These are phyloP conservation scores for Cucurbita argyrosperma DNA, from an alignment of 306 rosid genomes.

Conservation along the genomic window DNA sequence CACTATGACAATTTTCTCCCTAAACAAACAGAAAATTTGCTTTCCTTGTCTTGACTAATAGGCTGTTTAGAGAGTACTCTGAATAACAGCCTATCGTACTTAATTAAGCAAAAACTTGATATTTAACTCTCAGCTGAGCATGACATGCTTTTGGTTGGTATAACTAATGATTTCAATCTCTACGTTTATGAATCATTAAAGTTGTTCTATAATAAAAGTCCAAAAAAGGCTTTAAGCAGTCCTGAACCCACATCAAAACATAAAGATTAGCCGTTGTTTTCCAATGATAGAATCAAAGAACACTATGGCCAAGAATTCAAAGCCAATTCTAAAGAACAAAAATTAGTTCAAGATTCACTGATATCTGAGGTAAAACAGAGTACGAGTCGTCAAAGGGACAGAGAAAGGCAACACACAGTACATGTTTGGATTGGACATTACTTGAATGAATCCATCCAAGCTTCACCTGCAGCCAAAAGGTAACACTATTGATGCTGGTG, in stretches of 20 bases:
- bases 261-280: not conserved
- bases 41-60: not conserved
- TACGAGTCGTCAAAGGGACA: not conserved
- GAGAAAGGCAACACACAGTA: not conserved
- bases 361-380: not conserved
- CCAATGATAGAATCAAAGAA: not conserved
- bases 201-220: not conserved
- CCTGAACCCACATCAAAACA: not conserved
- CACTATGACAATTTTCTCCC: slow-evolving; percentile 1
- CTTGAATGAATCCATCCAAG: not conserved
- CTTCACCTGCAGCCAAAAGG: not conserved
- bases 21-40: not conserved
- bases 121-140: not conserved
- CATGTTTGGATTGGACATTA: slow-evolving; percentile 1
- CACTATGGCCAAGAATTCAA: not conserved
- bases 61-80: not conserved
- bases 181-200: not conserved
- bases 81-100: not conserved
- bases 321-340: not conserved
- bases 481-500: not conserved
- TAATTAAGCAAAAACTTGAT: not conserved
- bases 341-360: not conserved
- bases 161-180: not conserved
- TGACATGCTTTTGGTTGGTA: not conserved
- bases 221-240: not conserved